Conservation (phyloP, 2,329 filamentous ascomycete genomes). For the Penicillium occitanis region DNA sequence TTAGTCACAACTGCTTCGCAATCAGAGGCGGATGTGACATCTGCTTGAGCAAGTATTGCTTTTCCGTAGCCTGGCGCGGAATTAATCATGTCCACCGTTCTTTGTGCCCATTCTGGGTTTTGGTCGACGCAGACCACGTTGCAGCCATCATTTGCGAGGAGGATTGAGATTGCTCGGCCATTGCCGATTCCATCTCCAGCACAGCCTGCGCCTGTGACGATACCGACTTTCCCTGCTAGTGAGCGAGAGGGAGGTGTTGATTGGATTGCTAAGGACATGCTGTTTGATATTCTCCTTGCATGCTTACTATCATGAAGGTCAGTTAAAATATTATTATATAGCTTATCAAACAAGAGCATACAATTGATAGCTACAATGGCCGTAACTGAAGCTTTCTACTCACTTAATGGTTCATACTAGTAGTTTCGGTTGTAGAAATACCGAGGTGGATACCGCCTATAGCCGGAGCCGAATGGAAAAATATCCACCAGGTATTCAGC, state of each 20-base stretch:
- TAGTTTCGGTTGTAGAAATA: neutral
- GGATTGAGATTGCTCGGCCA: slow-evolving; percentile 43
- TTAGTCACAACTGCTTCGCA: neutral
- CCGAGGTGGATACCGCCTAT: neutral
- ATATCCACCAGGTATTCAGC: neutral
- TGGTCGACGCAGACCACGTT: slow-evolving; percentile 60
- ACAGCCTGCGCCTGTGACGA: neutral
- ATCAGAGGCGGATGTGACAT: neutral
- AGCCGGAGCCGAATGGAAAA: neutral
- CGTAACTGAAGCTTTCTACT: neutral
- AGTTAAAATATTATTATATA: no score
- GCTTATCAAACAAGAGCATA: neutral
- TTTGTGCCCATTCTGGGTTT: slow-evolving; percentile 50
- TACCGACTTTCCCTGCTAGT: neutral
- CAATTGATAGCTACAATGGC: neutral
- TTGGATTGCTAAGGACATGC: neutral
- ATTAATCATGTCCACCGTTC: slow-evolving; percentile 56
- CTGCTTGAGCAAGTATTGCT: neutral
- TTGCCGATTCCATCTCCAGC: neutral
- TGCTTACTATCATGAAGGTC: neutral
- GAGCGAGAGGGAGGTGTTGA: neutral
- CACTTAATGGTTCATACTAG: neutral
- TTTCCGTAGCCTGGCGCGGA: slow-evolving; percentile 39
- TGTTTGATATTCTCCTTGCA: neutral
- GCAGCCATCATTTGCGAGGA: slow-evolving; percentile 60